Evolutionary conservation across 306 rosid genomes (phyloP).

Genomic region (Dryas drummondii): DNA sequence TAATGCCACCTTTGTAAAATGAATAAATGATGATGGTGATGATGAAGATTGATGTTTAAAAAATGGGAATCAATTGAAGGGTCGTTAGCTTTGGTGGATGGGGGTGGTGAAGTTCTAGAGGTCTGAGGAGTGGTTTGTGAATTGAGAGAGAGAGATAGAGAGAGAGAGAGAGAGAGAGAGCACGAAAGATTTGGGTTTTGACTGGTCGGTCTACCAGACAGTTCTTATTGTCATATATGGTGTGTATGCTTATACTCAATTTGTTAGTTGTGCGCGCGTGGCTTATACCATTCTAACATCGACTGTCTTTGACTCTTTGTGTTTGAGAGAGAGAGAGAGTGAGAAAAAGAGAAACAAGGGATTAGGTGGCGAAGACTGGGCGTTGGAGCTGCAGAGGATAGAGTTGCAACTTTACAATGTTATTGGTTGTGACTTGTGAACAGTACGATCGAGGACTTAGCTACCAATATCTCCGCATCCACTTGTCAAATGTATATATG

Average conservation of each 20-base stretch:
- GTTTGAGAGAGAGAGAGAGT: not conserved
- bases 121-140: not conserved
- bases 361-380: constrained; percentile 41
- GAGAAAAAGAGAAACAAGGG: not conserved
- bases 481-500: constrained; percentile 24
- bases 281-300: not conserved
- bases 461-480: constrained; percentile 33
- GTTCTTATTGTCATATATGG: constrained; percentile 9
- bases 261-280: constrained; percentile 40
- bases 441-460: not conserved
- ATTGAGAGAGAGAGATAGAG: constrained; percentile 10
- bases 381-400: constrained; percentile 21
- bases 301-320: not conserved
- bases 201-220: constrained; percentile 85
- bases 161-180: constrained; percentile 14
- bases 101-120: too few relatives aligned
- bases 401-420: too few relatives aligned
- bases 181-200: constrained; percentile 32
- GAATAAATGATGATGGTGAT: constrained; percentile 11
- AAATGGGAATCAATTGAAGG: constrained; percentile 27
- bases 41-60: not conserved
- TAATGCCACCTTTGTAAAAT: constrained; percentile 20
- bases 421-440: too few relatives aligned
- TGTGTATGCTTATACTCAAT: not conserved
- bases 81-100: constrained; percentile 36